A percentile compares a stretch with the other conserved stretches of the same genome.
Evolutionary conservation across 2,329 filamentous ascomycete genomes (phyloP).

Genomic region (Paecilomyces dactylethromorphus): DNA sequence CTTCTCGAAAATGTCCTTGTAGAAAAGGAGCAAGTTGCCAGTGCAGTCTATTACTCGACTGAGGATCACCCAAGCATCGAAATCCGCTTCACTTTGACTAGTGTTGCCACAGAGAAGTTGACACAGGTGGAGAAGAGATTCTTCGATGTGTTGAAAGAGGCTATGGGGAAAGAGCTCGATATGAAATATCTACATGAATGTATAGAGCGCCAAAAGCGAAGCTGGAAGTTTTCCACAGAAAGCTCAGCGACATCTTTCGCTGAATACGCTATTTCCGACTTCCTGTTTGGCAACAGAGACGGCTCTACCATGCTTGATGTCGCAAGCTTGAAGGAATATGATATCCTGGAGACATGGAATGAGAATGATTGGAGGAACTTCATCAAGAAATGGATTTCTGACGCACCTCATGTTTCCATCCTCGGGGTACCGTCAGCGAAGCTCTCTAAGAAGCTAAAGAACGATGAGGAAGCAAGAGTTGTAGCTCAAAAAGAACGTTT

Average conservation of each 20-base stretch:
- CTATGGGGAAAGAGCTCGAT: conserved; percentile 69
- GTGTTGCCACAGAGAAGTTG: conserved; percentile 81
- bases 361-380: conserved; percentile 80
- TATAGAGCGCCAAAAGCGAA: conserved; percentile 71
- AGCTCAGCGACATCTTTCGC: conserved; percentile 74
- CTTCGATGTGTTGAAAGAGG: conserved; percentile 74
- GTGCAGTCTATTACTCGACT: conserved; percentile 71
- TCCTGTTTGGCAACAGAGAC: conserved; percentile 80
- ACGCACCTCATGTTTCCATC: conserved; percentile 81
- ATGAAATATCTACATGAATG: conserved; percentile 88
- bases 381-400: conserved; percentile 73
- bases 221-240: conserved; percentile 78
- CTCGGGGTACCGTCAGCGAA: conserved; percentile 78
- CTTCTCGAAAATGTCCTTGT: conserved; percentile 87
- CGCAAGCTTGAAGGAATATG: conserved; percentile 47
- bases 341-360: conserved; percentile 69
- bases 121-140: conserved; percentile 78
- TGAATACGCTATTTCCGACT: conserved; percentile 81
- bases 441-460: conserved; percentile 73
- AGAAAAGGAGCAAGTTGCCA: conserved; percentile 86
- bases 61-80: conserved; percentile 75
- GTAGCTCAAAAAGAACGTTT: conserved; percentile 71
- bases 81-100: conserved; percentile 78
- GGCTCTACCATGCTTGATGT: conserved; percentile 67
- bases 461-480: conserved; percentile 71